phyloP scores from a whole-genome alignment of 2,329 filamentous ascomycete genomes.

The Atkinsonella hypoxylon region DNA sequence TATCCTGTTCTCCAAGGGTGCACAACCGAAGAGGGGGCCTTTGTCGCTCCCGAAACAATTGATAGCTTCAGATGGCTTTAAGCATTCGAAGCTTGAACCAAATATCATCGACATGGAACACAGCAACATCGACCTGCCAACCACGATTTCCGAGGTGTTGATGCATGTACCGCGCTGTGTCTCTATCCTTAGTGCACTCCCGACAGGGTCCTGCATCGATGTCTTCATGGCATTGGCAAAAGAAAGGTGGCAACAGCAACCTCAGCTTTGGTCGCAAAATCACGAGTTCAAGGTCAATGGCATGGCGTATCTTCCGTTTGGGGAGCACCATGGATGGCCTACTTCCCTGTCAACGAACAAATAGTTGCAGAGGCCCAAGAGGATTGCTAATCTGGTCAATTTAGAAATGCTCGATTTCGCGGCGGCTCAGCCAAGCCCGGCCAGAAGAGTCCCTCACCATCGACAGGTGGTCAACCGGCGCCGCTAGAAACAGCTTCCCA shows the following conservation, averaged over 20 bases:
- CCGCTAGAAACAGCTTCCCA: conserved; percentile 33
- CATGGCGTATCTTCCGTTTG: too few relatives aligned
- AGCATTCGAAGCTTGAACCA: background rate
- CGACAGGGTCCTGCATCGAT: background rate
- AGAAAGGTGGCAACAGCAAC: background rate
- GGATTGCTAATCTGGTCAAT: conserved; percentile 15
- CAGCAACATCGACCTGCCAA: background rate
- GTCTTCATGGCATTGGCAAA: background rate
- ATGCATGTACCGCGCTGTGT: background rate
- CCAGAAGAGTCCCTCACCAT: conserved; percentile 39
- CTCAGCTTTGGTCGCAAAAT: background rate
- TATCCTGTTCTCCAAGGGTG: background rate
- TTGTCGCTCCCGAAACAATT: too few relatives aligned
- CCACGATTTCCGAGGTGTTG: background rate
- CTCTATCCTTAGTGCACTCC: background rate
- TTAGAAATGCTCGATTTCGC: conserved; percentile 46
- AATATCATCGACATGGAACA: background rate
- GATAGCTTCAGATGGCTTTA: background rate
- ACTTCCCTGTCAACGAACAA: background rate
- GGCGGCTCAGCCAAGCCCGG: conserved; percentile 40
- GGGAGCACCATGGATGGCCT: background rate
- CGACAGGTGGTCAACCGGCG: conserved; percentile 30
- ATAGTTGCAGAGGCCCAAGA: background rate
- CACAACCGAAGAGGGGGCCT: background rate
- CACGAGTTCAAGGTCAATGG: too few relatives aligned